Evolutionary conservation across 176 grass and related monocot species (phyloP).

Genomic region (Cymbopogon citratus): DNA sequence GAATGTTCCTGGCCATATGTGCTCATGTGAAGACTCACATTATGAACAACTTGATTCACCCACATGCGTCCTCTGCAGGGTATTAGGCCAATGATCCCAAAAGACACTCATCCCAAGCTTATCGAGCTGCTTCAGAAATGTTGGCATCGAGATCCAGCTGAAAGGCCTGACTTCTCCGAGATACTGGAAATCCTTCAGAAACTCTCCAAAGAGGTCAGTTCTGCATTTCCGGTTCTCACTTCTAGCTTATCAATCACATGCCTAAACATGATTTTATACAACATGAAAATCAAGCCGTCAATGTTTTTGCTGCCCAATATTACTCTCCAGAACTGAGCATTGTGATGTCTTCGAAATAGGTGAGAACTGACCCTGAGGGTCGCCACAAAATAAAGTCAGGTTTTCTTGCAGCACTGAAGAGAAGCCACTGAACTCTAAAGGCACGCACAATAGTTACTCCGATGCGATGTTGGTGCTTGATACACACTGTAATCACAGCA

Average conservation of each 20-base stretch:
- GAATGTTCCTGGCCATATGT: too few species aligned
- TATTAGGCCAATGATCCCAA: constrained; percentile 66
- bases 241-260: background rate
- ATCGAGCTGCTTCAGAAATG: constrained; percentile 58
- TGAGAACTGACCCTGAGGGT: constrained; percentile 22
- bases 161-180: constrained; percentile 63
- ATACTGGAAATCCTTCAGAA: constrained; percentile 51
- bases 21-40: background rate
- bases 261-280: background rate
- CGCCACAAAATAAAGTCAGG: constrained; percentile 35
- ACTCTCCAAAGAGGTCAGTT: constrained; percentile 67
- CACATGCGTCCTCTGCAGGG: constrained; percentile 29
- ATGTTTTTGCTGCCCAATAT: background rate
- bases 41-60: background rate
- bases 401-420: constrained; percentile 56
- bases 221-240: background rate
- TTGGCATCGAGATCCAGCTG: constrained; percentile 61
- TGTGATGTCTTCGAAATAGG: constrained; percentile 31
- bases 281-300: background rate
- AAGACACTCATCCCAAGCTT: constrained; percentile 55
- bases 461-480: background rate
- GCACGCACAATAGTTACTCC: background rate
- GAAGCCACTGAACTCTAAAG: constrained; percentile 18
- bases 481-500: background rate
- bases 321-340: background rate